Evolutionary conservation across 2,329 filamentous ascomycete genomes (phyloP).

Genomic region (Cordyceps militaris): DNA sequence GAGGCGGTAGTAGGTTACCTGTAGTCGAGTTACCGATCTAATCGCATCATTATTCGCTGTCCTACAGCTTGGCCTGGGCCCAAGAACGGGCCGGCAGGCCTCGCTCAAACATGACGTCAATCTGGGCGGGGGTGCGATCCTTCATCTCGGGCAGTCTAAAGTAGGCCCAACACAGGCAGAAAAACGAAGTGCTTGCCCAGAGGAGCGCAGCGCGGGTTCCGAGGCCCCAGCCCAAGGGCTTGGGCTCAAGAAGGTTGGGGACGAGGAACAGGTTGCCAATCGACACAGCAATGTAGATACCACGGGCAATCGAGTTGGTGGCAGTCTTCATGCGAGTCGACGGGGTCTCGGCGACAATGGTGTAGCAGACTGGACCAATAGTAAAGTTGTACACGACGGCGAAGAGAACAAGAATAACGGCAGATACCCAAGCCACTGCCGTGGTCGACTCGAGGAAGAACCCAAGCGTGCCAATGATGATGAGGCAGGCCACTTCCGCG

Average conservation of each 20-base stretch:
- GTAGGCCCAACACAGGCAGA: constrained; percentile 18
- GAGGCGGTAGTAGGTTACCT: not conserved
- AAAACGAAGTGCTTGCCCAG: constrained; percentile 15
- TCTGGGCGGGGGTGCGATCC: constrained; percentile 17
- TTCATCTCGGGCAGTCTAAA: constrained; percentile 20
- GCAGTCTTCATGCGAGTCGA: constrained; percentile 19
- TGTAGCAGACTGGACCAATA: constrained; percentile 30
- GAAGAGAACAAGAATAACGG: constrained; percentile 31
- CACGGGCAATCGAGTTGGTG: constrained; percentile 18
- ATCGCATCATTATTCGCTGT: not conserved
- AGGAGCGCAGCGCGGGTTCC: constrained; percentile 17
- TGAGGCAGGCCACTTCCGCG: constrained; percentile 27
- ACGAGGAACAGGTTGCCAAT: constrained; percentile 18
- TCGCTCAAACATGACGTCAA: constrained; percentile 20
- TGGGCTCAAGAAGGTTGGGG: constrained; percentile 17
- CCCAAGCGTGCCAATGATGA: constrained; percentile 28
- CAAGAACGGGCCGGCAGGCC: constrained; percentile 19
- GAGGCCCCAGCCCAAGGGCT: constrained; percentile 17
- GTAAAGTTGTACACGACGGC: constrained; percentile 37
- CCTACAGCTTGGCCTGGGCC: constrained; percentile 6
- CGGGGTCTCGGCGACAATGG: constrained; percentile 36
- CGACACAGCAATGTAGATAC: constrained; percentile 14
- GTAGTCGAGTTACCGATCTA: not conserved
- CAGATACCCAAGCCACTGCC: constrained; percentile 27
- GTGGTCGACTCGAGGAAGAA: constrained; percentile 18